Conservation (phyloP, 2,329 filamentous ascomycete genomes). For the Claviceps maximensis region DNA sequence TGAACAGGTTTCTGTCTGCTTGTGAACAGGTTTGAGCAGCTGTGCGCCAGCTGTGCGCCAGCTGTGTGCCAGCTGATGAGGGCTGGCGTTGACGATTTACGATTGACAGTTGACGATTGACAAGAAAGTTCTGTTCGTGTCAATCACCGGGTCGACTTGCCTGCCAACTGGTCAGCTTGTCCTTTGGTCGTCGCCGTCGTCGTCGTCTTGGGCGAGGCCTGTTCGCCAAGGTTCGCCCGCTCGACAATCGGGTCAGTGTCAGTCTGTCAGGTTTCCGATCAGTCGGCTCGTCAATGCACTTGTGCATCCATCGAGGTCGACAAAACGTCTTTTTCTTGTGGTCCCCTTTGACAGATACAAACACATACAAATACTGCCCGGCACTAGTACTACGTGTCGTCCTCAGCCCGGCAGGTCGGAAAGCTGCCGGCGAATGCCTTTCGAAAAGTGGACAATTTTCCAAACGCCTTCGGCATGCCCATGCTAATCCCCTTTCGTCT, state of each 20-base stretch:
- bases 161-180: neutral
- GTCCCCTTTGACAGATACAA: neutral
- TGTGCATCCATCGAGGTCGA: neutral
- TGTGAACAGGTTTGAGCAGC: neutral
- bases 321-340: neutral
- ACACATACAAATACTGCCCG: neutral
- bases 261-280: neutral
- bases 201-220: neutral
- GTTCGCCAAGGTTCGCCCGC: neutral
- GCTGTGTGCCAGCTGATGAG: neutral
- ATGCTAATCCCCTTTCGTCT: neutral
- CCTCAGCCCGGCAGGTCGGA: neutral
- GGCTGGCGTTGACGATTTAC: neutral
- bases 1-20: neutral
- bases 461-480: constrained; percentile 1
- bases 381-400: neutral
- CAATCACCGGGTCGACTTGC: neutral
- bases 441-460: neutral
- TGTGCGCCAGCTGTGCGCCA: neutral
- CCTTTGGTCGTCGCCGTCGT: neutral
- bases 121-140: neutral
- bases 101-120: neutral
- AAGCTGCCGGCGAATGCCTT: neutral
- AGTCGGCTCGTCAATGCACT: neutral
- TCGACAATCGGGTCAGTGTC: neutral